phyloP scores from a whole-genome alignment of 805 yeast genomes.

The Crinitomyces ghanaensis region DNA sequence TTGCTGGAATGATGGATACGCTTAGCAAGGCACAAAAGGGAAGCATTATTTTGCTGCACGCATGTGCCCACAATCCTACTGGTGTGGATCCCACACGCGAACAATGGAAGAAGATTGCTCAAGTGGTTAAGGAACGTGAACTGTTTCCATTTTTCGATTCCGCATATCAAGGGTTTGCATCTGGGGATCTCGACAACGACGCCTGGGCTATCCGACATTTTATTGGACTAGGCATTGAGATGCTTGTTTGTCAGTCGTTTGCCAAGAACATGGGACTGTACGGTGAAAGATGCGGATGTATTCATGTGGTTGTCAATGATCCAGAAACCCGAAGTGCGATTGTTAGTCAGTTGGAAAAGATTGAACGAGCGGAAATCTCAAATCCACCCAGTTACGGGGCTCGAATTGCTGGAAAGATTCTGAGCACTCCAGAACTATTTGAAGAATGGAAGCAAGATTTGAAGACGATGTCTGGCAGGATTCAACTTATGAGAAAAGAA shows the following conservation, averaged over 20 bases:
- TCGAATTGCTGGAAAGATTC: slow-evolving; percentile 68
- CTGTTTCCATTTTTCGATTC: slow-evolving; percentile 84
- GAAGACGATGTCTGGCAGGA: slow-evolving; percentile 77
- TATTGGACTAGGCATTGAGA: slow-evolving; percentile 40
- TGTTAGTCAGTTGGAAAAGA: slow-evolving; percentile 59
- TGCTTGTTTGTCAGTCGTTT: slow-evolving; percentile 83
- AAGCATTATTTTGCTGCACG: slow-evolving; percentile 74
- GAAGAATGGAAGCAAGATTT: slow-evolving; percentile 78
- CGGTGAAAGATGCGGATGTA: slow-evolving; percentile 94
- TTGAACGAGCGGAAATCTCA: slow-evolving; percentile 77
- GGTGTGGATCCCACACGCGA: slow-evolving; percentile 84
- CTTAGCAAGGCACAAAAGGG: slow-evolving; percentile 61
- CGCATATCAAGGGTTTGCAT: slow-evolving; percentile 96
- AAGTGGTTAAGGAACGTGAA: slow-evolving; percentile 43
- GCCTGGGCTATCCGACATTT: slow-evolving; percentile 67
- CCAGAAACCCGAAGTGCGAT: slow-evolving; percentile 43
- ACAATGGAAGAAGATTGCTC: slow-evolving; percentile 67
- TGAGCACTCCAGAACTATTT: slow-evolving; percentile 55
- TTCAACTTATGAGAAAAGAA: slow-evolving; percentile 61
- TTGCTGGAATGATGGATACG: slow-evolving; percentile 53
- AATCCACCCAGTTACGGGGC: slow-evolving; percentile 96
- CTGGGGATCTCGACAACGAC: slow-evolving; percentile 74
- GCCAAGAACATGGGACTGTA: slow-evolving; percentile 96
- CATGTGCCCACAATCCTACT: slow-evolving; percentile 97
- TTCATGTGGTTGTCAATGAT: slow-evolving; percentile 51